A percentile compares a stretch with the other conserved stretches of the same genome.
phyloP scores from a whole-genome alignment of 306 rosid species.

The Vachellia collinsii region DNA sequence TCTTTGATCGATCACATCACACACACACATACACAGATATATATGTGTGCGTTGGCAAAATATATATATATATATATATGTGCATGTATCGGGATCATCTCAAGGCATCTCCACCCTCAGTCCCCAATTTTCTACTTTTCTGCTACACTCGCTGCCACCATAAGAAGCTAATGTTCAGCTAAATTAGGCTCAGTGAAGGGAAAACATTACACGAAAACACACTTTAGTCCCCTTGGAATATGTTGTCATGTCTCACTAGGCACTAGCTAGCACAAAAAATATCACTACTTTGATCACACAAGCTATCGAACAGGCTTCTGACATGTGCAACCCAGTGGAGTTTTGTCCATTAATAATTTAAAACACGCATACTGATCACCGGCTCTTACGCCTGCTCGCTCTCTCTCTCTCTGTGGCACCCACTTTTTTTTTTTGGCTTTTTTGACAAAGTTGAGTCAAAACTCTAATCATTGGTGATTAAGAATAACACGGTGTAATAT shows the following conservation, averaged over 20 bases:
- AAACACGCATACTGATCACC: slow-evolving; percentile 17
- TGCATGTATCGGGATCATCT: slow-evolving; percentile 30
- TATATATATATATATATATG: too few species aligned
- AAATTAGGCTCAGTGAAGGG: slow-evolving; percentile 11
- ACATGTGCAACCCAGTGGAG: slow-evolving; percentile 46
- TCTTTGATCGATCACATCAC: slow-evolving; percentile 45
- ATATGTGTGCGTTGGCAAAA: too few species aligned
- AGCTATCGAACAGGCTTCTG: slow-evolving; percentile 45
- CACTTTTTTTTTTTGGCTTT: too few species aligned
- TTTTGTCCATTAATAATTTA: slow-evolving; percentile 11
- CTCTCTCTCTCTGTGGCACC: neutral
- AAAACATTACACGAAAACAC: slow-evolving; percentile 8
- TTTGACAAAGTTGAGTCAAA: slow-evolving; percentile 40
- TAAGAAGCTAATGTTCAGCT: slow-evolving; percentile 19
- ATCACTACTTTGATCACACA: slow-evolving; percentile 27
- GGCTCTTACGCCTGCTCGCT: slow-evolving; percentile 35
- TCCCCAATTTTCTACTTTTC: slow-evolving; percentile 38
- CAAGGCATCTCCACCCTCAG: slow-evolving; percentile 46
- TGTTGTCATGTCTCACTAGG: slow-evolving; percentile 43
- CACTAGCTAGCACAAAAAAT: slow-evolving; percentile 11
- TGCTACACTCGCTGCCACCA: neutral
- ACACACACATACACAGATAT: too few species aligned
- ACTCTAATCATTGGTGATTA: neutral
- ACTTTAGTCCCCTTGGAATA: slow-evolving; percentile 37
- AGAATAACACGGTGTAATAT: neutral